Conservation (phyloP, 2,329 filamentous ascomycete genomes). For the Metarhizium sp. region DNA sequence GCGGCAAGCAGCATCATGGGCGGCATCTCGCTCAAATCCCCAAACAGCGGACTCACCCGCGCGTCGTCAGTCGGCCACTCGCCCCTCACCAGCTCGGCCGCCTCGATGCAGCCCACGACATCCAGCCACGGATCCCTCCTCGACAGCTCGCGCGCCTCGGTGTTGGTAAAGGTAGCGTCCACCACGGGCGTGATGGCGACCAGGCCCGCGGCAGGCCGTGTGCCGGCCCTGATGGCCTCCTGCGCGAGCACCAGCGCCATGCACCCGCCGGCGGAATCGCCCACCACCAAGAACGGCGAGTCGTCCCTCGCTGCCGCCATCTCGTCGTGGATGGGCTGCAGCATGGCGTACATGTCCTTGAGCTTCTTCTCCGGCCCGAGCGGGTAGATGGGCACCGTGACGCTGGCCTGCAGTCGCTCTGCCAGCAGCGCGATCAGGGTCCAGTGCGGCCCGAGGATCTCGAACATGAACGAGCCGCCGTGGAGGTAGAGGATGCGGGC, state of each 20-base stretch:
- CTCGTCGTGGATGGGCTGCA: constrained; percentile 22
- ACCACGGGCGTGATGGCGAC: constrained; percentile 21
- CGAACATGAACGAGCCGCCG: constrained; percentile 22
- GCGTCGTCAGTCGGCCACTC: constrained; percentile 17
- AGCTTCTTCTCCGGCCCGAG: constrained; percentile 21
- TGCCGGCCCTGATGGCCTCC: constrained; percentile 15
- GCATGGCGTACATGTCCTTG: constrained; percentile 21
- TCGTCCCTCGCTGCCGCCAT: constrained; percentile 17
- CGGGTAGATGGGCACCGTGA: constrained; percentile 23
- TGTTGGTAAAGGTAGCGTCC: constrained; percentile 19
- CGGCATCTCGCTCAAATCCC: constrained; percentile 16
- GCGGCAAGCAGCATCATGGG: constrained; percentile 21
- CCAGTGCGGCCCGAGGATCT: constrained; percentile 20
- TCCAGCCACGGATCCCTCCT: constrained; percentile 19
- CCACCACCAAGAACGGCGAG: constrained; percentile 19
- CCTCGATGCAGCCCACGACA: constrained; percentile 16
- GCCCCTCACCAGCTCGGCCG: constrained; percentile 16
- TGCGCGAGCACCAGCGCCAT: constrained; percentile 22
- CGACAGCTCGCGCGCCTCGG: constrained; percentile 15
- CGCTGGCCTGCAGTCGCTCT: constrained; percentile 19
- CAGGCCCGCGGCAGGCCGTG: constrained; percentile 16
- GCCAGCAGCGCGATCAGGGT: constrained; percentile 16
- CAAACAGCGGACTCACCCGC: constrained; percentile 20
- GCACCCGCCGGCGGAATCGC: constrained; percentile 22
- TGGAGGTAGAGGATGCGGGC: constrained; percentile 22